Percentiles rank a stretch among this genome's conserved stretches.
Conservation (phyloP, 2,329 filamentous ascomycete genomes). For the Fusarium ambrosium region DNA sequence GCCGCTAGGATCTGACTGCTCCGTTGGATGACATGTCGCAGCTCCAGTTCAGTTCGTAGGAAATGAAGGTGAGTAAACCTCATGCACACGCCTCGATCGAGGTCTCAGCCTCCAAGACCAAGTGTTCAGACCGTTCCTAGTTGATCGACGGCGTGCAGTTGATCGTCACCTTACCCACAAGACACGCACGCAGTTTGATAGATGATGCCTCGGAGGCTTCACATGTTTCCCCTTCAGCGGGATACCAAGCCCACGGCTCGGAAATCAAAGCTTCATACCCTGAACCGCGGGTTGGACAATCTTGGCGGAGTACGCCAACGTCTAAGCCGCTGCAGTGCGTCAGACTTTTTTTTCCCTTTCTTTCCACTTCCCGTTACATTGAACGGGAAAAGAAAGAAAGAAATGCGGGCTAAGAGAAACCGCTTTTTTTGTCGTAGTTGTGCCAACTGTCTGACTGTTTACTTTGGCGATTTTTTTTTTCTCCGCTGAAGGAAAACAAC, state of each 20-base stretch:
- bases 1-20: constrained; percentile 16
- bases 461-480: neutral
- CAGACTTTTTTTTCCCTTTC: neutral
- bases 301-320: neutral
- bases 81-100: constrained; percentile 27
- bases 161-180: neutral
- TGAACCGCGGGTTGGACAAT: neutral
- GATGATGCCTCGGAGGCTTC: neutral
- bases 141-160: constrained; percentile 4
- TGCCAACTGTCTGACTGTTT: constrained; percentile 3
- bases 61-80: constrained; percentile 6
- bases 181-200: neutral
- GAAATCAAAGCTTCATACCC: constrained; percentile 3
- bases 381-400: neutral
- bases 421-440: neutral
- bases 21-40: neutral
- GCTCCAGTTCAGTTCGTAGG: neutral
- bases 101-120: neutral
- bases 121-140: neutral
- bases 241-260: neutral
- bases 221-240: neutral
- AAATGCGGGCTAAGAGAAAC: neutral
- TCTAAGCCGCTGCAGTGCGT: neutral
- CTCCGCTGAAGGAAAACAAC: neutral
- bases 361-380: neutral